These are phyloP conservation scores for Paxillus involutus DNA, from an alignment of 768 basidiomycete species.

Conservation along the genomic window DNA sequence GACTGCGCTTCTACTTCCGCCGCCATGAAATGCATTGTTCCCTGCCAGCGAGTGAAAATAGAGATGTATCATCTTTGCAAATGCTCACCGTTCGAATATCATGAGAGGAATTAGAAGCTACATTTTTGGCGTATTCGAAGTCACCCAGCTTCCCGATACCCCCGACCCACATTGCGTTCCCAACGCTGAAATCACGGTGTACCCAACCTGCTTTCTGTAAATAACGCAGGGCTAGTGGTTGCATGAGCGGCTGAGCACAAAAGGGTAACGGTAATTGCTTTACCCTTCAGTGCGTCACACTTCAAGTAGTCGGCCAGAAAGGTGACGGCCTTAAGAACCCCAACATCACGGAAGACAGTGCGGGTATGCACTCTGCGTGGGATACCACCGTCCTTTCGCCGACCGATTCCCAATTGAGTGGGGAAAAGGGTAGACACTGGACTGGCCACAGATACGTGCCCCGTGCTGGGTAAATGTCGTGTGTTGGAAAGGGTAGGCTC, in stretches of 20 bases:
- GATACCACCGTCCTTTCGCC: not conserved
- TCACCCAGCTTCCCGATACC: slow-evolving; percentile 8
- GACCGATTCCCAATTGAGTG: no score
- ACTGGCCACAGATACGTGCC: not conserved
- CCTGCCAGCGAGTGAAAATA: not conserved
- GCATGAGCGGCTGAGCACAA: not conserved
- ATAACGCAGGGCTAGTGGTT: not conserved
- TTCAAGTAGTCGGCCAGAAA: not conserved
- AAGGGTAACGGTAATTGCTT: not conserved
- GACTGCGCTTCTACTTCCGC: not conserved
- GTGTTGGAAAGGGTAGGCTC: not conserved
- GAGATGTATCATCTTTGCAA: not conserved
- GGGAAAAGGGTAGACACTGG: no score
- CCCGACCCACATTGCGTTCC: not conserved
- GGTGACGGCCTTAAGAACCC: not conserved
- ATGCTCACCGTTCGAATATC: slow-evolving; percentile 9
- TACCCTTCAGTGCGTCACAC: not conserved
- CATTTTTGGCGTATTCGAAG: slow-evolving; percentile 10
- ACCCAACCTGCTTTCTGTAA: slow-evolving; percentile 7
- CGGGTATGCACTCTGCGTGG: not conserved
- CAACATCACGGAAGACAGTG: not conserved
- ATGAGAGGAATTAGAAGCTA: not conserved
- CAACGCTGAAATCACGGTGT: slow-evolving; percentile 5
- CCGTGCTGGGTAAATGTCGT: not conserved
- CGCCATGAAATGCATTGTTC: slow-evolving; percentile 13